phyloP scores from a whole-genome alignment of 169 alveolate genomes.

The Eimeria acervulina region DNA sequence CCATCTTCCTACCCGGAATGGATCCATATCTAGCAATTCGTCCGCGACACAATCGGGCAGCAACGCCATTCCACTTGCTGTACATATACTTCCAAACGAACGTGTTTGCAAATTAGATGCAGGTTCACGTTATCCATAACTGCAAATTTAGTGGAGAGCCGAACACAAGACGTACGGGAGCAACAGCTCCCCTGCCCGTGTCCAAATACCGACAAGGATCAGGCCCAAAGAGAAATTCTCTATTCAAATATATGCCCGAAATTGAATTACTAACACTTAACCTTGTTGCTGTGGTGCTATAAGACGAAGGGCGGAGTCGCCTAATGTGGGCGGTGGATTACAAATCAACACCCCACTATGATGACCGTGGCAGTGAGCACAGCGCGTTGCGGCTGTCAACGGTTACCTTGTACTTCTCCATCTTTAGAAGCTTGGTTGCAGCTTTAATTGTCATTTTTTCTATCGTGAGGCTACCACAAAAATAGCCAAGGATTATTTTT shows the following conservation, averaged over 20 bases:
- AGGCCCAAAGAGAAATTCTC: not conserved
- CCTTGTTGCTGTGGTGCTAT: not conserved
- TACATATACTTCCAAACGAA: not conserved
- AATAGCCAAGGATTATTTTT: not conserved
- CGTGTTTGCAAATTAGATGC: not conserved
- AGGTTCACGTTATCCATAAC: not conserved
- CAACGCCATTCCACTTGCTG: not conserved
- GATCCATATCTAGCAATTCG: not conserved
- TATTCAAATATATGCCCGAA: not conserved
- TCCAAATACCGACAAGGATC: not conserved
- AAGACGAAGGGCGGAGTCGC: not conserved
- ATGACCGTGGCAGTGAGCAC: constrained; percentile 38
- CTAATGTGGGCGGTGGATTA: not conserved
- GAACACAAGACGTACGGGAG: not conserved
- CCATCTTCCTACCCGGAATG: not conserved
- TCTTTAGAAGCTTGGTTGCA: not conserved
- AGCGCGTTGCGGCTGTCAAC: not conserved
- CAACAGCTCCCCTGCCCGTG: not conserved
- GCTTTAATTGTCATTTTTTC: not conserved
- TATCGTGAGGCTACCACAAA: not conserved
- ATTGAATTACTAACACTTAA: not conserved
- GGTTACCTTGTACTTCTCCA: not conserved
- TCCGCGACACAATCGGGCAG: not conserved
- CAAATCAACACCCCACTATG: constrained; percentile 18
- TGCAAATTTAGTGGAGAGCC: not conserved